Conservation (phyloP, 192 early-diverging fungal species). For the Podila epigama region DNA sequence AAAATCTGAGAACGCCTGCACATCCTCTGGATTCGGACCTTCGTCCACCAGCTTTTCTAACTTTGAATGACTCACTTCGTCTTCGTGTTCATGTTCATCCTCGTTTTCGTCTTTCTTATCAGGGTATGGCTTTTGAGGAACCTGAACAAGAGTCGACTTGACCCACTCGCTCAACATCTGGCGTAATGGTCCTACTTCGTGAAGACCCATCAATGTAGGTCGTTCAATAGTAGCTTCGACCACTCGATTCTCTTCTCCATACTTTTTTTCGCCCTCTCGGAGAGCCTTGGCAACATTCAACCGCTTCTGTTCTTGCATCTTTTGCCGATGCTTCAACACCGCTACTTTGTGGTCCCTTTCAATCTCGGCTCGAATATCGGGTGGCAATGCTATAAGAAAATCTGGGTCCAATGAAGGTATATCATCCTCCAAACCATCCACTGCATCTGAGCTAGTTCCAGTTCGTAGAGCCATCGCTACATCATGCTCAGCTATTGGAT, state of each 20-base stretch:
- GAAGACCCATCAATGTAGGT: slow-evolving; percentile 26
- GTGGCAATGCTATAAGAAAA: slow-evolving; percentile 26
- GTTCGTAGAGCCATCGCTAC: background rate
- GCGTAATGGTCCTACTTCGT: slow-evolving; percentile 12
- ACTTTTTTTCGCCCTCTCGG: background rate
- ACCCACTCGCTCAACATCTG: slow-evolving; percentile 29
- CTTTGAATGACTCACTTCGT: background rate
- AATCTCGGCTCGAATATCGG: slow-evolving; percentile 32
- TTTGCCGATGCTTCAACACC: slow-evolving; percentile 17
- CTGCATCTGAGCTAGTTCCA: background rate
- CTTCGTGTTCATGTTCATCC: background rate
- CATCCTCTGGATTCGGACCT: slow-evolving; percentile 45
- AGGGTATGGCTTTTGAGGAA: no score
- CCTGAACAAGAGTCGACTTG: slow-evolving; percentile 22
- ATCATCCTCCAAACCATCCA: background rate
- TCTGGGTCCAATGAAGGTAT: slow-evolving; percentile 12
- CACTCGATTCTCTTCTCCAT: background rate
- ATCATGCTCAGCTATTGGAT: background rate
- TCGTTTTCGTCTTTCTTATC: no score
- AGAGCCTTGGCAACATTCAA: background rate
- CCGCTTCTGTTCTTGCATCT: background rate
- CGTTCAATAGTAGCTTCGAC: background rate
- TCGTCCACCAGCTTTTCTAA: slow-evolving; percentile 15
- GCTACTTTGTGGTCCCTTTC: slow-evolving; percentile 12
- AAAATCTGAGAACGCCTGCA: slow-evolving; percentile 29